phyloP scores from a whole-genome alignment of 78 protist species.

The slime mould (Dictyostelium discoideum) region DNA sequence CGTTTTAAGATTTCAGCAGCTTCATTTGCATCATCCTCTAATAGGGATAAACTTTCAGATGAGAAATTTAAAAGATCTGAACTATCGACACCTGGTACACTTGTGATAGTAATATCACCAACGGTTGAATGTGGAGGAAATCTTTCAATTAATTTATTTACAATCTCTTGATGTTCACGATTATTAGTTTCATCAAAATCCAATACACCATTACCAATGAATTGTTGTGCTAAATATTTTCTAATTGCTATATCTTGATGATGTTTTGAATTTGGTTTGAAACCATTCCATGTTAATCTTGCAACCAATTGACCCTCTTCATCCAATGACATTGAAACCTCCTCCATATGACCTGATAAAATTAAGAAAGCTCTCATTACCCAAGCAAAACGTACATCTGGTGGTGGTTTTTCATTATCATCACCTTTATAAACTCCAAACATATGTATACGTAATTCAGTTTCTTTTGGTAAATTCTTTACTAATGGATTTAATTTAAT shows the following conservation, averaged over 20 bases:
- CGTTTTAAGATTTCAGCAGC: slow-evolving; percentile 18
- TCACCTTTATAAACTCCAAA: slow-evolving; percentile 84
- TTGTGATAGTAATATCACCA: slow-evolving; percentile 78
- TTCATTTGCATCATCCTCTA: slow-evolving; percentile 57
- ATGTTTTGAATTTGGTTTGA: slow-evolving; percentile 29
- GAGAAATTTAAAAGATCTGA: slow-evolving; percentile 65
- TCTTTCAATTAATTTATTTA: background rate
- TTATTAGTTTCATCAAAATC: slow-evolving; percentile 31
- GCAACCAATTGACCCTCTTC: slow-evolving; percentile 80
- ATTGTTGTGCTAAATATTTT: slow-evolving; percentile 40
- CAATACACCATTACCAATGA: background rate
- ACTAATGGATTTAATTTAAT: slow-evolving; percentile 32
- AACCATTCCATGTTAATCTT: slow-evolving; percentile 50
- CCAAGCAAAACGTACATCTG: slow-evolving; percentile 81
- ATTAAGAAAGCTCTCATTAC: slow-evolving; percentile 75
- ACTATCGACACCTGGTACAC: slow-evolving; percentile 71
- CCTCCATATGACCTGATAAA: slow-evolving; percentile 61
- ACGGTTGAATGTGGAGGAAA: slow-evolving; percentile 71
- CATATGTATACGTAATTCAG: slow-evolving; percentile 29
- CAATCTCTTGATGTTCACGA: slow-evolving; percentile 4
- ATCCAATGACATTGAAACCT: slow-evolving; percentile 75
- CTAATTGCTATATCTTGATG: slow-evolving; percentile 9
- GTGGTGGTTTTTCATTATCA: slow-evolving; percentile 77
- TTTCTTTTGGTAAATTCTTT: slow-evolving; percentile 5
- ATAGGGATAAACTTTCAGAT: slow-evolving; percentile 53